These are phyloP conservation scores for Penicillium antarcticum DNA, from an alignment of 495 filamentous ascomycete genomes.

Conservation along the genomic window DNA sequence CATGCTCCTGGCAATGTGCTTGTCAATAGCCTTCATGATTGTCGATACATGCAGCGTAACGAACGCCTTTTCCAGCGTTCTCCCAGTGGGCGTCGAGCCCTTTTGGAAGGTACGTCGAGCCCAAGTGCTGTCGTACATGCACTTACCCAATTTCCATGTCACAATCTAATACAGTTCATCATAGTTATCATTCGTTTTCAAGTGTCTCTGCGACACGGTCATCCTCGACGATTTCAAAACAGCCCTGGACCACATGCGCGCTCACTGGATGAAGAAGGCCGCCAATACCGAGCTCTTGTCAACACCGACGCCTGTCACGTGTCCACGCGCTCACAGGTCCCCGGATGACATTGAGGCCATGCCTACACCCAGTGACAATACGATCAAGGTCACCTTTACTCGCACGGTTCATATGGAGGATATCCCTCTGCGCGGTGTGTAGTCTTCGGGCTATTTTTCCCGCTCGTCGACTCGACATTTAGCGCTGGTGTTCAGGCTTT, in stretches of 20 bases:
- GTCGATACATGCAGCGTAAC: slow-evolving; percentile 42
- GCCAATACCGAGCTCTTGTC: neutral
- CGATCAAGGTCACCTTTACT: neutral
- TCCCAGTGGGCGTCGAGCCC: slow-evolving; percentile 36
- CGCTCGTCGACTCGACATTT: no score
- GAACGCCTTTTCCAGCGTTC: slow-evolving; percentile 21
- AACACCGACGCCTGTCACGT: neutral
- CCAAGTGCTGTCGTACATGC: no score
- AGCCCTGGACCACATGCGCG: slow-evolving; percentile 41
- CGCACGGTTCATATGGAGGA: neutral
- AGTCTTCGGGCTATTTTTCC: no score
- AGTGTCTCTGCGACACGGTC: slow-evolving; percentile 56
- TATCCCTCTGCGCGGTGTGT: neutral
- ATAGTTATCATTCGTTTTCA: slow-evolving; percentile 54
- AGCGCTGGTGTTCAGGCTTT: no score
- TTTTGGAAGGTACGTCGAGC: slow-evolving; percentile 37
- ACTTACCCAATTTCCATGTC: neutral
- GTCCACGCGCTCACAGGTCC: neutral
- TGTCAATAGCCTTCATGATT: slow-evolving; percentile 52
- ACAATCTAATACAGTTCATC: neutral
- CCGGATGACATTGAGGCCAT: neutral
- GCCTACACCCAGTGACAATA: neutral
- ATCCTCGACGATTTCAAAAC: slow-evolving; percentile 64
- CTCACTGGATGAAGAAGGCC: slow-evolving; percentile 24
- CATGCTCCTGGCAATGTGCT: slow-evolving; percentile 52